Evolutionary conservation across 2,329 filamentous ascomycete species (phyloP).

Genomic region (Calycina herbarum): DNA sequence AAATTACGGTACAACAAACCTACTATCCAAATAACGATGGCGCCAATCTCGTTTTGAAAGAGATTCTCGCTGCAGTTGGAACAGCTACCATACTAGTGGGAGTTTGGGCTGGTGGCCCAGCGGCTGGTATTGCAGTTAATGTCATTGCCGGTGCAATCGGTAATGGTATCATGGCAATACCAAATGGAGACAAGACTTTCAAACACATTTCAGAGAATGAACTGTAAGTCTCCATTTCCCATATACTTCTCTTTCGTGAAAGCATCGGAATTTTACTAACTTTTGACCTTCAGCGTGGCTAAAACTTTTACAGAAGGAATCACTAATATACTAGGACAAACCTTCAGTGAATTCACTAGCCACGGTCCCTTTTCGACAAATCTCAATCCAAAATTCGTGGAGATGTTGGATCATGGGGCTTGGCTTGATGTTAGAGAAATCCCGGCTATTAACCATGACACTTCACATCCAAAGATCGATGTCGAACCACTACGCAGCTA

Average conservation of each 20-base stretch:
- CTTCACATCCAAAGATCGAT: background rate
- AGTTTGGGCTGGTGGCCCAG: background rate
- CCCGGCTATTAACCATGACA: background rate
- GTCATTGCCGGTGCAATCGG: background rate
- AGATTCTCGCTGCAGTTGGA: background rate
- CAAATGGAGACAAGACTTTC: background rate
- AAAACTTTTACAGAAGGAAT: background rate
- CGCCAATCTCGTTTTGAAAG: background rate
- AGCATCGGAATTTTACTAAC: background rate
- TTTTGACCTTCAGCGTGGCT: background rate
- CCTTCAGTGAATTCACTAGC: background rate
- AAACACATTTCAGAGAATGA: background rate
- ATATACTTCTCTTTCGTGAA: background rate
- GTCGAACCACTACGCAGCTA: background rate
- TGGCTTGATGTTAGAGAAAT: background rate
- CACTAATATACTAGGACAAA: background rate
- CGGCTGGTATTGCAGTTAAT: background rate
- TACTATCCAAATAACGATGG: background rate
- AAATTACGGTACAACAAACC: background rate
- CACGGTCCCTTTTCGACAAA: background rate
- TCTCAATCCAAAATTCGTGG: background rate
- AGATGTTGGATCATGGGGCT: background rate
- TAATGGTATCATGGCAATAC: background rate
- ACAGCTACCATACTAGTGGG: background rate
- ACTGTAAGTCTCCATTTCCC: background rate